A percentile compares a stretch with the other conserved stretches of the same genome.
phyloP scores from a whole-genome alignment of 2,329 filamentous ascomycete genomes.

The Sporothrix euskadiensis region DNA sequence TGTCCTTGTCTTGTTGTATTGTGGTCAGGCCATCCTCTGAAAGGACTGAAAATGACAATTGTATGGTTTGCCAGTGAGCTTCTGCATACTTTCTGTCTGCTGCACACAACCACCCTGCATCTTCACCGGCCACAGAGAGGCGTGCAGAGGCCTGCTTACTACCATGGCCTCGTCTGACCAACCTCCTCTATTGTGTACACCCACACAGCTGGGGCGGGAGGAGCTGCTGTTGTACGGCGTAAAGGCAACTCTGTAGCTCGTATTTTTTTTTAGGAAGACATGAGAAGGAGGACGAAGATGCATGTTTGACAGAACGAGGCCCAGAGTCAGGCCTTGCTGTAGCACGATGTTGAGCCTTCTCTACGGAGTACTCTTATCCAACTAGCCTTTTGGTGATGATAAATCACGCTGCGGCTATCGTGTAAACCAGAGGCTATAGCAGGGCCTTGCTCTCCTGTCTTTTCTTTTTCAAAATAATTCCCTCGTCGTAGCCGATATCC shows the following conservation, averaged over 20 bases:
- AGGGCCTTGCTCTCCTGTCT: background rate
- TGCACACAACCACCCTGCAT: background rate
- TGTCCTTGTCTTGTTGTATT: background rate
- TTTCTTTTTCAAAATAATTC: background rate
- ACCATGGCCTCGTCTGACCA: background rate
- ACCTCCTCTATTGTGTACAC: background rate
- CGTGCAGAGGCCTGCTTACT: background rate
- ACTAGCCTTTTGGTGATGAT: background rate
- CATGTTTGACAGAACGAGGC: background rate
- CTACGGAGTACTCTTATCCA: background rate
- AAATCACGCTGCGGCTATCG: background rate
- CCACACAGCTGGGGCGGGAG: background rate
- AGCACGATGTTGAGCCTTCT: background rate
- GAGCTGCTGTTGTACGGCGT: background rate
- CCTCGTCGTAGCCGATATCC: background rate
- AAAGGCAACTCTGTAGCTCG: background rate
- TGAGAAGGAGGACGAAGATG: background rate
- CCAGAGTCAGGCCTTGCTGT: background rate
- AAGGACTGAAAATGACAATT: background rate
- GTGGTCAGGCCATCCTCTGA: background rate
- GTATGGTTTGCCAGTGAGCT: background rate
- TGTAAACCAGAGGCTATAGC: background rate
- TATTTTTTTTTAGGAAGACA: background rate
- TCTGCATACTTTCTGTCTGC: background rate
- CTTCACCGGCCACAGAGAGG: background rate